Evolutionary conservation across 2,329 filamentous ascomycete species (phyloP).

Genomic region (Diaporthe sp.): DNA sequence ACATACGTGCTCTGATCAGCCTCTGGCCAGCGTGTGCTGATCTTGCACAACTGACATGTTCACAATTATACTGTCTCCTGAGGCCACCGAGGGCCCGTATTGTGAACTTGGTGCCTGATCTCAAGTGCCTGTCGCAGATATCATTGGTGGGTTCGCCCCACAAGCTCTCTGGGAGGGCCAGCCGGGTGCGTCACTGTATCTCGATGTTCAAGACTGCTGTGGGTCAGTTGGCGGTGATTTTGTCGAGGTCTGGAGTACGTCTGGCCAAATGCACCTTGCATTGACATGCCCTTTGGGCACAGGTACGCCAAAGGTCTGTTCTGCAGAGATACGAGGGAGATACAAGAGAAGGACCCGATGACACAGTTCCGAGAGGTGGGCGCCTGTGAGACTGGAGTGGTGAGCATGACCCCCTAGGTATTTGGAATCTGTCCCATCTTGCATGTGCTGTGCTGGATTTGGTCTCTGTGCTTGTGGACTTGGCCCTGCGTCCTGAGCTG

Average conservation of each 20-base stretch:
- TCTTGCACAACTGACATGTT: background rate
- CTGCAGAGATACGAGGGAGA: background rate
- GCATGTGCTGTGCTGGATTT: background rate
- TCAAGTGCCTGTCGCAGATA: background rate
- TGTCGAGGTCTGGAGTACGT: background rate
- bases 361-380: background rate
- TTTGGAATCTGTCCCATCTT: background rate
- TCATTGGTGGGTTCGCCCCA: background rate
- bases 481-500: background rate
- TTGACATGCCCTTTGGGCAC: background rate
- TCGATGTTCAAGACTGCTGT: background rate
- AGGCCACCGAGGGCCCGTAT: background rate
- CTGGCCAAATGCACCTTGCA: background rate
- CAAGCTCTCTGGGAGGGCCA: background rate
- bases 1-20: background rate
- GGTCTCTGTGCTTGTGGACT: background rate
- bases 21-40: background rate
- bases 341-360: background rate
- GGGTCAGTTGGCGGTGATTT: background rate
- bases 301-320: background rate
- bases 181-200: background rate
- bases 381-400: background rate
- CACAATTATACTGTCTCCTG: background rate
- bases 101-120: background rate
- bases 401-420: background rate